These are phyloP conservation scores for Acanthamoeba lenticulata DNA, from an alignment of 208 protist genomes.

Conservation along the genomic window DNA sequence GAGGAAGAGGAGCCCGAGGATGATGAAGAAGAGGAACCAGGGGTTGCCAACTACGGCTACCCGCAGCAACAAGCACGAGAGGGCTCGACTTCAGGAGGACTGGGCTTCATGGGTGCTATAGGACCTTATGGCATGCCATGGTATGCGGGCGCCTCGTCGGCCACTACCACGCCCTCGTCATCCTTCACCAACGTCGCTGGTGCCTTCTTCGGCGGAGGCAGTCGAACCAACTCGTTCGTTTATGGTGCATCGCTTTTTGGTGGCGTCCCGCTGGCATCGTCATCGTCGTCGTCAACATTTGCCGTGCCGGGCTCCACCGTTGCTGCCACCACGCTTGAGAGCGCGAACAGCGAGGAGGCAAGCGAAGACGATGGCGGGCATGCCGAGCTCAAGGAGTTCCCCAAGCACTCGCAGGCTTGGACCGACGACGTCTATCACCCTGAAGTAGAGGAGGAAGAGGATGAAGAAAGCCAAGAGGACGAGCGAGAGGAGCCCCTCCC, in stretches of 20 bases:
- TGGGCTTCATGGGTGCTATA: neutral
- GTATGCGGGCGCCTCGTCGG: neutral
- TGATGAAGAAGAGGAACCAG: neutral
- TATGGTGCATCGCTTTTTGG: neutral
- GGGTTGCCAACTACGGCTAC: no score
- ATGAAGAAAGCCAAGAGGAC: conserved; percentile 7
- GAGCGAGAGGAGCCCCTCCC: neutral
- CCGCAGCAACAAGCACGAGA: no score
- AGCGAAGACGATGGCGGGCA: neutral
- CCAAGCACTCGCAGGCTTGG: conserved; percentile 19
- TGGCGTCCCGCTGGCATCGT: no score
- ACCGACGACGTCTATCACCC: neutral
- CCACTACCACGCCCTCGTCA: neutral
- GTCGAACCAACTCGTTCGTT: neutral
- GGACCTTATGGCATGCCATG: neutral
- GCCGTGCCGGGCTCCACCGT: neutral
- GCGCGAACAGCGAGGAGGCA: neutral
- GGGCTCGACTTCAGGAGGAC: neutral
- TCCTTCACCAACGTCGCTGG: neutral
- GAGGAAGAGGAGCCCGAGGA: conserved; percentile 46
- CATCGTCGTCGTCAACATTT: neutral
- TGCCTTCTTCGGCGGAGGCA: neutral
- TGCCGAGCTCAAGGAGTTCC: neutral
- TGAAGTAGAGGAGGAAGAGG: neutral
- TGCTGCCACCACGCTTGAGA: neutral